Conservation (phyloP, 495 filamentous ascomycete genomes). For the Podospora pseudoanserina region DNA sequence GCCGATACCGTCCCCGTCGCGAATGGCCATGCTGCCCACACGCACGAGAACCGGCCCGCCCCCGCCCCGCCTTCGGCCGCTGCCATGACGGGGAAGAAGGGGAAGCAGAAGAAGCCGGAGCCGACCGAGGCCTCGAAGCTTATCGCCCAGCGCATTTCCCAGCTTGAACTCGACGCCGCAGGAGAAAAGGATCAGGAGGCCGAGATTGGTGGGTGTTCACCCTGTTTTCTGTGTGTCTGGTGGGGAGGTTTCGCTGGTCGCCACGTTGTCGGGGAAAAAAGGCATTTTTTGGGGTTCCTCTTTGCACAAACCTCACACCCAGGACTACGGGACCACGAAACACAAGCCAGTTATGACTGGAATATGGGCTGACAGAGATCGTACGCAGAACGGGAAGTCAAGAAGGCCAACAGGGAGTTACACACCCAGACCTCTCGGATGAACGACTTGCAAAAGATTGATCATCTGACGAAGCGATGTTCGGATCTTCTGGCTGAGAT, state of each 20-base stretch:
- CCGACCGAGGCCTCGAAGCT: conserved; percentile 84
- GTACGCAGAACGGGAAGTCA: conserved; percentile 62
- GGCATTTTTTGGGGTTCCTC: background rate
- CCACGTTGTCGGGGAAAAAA: background rate
- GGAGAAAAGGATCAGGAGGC: conserved; percentile 93
- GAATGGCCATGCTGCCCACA: conserved; percentile 38
- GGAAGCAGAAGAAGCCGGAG: conserved; percentile 69
- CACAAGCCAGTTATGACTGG: background rate
- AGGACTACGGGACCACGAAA: background rate
- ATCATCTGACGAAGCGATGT: conserved; percentile 84
- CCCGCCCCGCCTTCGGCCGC: conserved; percentile 41
- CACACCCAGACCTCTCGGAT: conserved; percentile 76
- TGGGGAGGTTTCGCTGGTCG: background rate
- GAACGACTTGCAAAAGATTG: conserved; percentile 69
- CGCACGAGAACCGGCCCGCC: conserved; percentile 40
- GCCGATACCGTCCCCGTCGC: conserved; percentile 20
- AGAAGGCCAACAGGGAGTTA: conserved; percentile 88
- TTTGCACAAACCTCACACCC: background rate
- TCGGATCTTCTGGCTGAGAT: conserved; percentile 88
- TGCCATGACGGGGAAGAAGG: conserved; percentile 54
- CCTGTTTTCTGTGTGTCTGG: background rate
- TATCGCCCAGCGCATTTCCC: conserved; percentile 88
- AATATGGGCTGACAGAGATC: conserved; percentile 20
- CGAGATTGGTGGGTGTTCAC: conserved; percentile 80
- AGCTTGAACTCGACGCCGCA: conserved; percentile 86